phyloP scores from a whole-genome alignment of 495 filamentous ascomycete species.

The Penicillium macrosclerotiorum region DNA sequence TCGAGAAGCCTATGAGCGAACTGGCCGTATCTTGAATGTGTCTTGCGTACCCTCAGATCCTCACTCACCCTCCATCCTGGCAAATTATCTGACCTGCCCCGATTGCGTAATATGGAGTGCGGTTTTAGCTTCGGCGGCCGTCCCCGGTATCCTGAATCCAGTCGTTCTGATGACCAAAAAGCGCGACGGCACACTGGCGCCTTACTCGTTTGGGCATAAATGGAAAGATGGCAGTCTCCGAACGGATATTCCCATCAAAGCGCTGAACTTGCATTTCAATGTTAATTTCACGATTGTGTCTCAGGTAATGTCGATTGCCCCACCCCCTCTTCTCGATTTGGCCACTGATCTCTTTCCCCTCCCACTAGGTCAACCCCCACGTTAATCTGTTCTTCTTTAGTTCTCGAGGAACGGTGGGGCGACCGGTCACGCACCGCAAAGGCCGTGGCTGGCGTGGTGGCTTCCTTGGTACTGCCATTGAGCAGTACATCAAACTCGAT shows the following conservation, averaged over 20 bases:
- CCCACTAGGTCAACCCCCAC: constrained; percentile 79
- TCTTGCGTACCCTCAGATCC: constrained; percentile 97
- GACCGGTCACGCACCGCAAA: constrained; percentile 89
- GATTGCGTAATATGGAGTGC: constrained; percentile 99
- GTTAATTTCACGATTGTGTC: constrained; percentile 95
- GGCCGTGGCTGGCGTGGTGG: constrained; percentile 96
- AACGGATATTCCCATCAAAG: constrained; percentile 93
- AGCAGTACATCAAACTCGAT: constrained; percentile 94
- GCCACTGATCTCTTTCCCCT: constrained; percentile 9
- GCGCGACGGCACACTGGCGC: constrained; percentile 66
- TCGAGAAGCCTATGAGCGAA: constrained; percentile 89
- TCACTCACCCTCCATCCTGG: constrained; percentile 84
- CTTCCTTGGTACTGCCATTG: constrained; percentile 84
- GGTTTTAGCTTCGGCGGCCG: constrained; percentile 90
- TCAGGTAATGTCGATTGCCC: constrained; percentile 48
- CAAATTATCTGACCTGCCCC: constrained; percentile 90
- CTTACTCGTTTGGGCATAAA: constrained; percentile 93
- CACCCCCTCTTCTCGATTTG: background rate
- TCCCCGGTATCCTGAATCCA: constrained; percentile 93
- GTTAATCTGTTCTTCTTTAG: constrained; percentile 99
- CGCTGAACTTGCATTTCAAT: constrained; percentile 93
- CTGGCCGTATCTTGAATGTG: constrained; percentile 91
- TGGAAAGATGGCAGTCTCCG: constrained; percentile 96
- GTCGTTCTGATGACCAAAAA: constrained; percentile 97
- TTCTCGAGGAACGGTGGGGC: constrained; percentile 83